Base-by-base conservation (phyloP, 352 stramenopile species). In the Phytophthora ramorum region DNA sequence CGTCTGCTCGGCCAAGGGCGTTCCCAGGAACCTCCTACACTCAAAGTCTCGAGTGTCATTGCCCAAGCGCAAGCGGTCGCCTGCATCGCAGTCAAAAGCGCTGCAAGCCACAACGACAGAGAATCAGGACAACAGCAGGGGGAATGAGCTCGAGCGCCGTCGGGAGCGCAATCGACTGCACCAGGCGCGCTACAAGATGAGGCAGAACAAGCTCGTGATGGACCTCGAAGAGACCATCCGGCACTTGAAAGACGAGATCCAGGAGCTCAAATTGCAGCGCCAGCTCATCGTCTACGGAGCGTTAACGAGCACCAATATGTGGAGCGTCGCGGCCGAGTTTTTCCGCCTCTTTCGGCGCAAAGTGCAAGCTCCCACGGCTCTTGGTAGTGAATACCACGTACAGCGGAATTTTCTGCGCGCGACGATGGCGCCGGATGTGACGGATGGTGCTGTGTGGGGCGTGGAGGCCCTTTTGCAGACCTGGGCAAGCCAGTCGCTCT, bases 281-380 rank as follows among this genome's bases (percentile, higher is more conserved):
- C 53, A 52, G 12, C 19, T 45, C 22, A 38, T 60, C 26, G 1
- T 32, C 17, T 12, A n/a, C 22, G 28, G 24, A 19, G 40, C 16
- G 0, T 38, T 37, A 2, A 45, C 41, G 12, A 35, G n/a, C 10
- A n/a, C 44, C 16, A 60, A 24, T 9, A 22, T 35, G 2, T 60
- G 53, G 53, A 60, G 45, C 6, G 41, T 60, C 2, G 53, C 41
- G 4, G 40, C 53, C 12, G 53, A 60, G 41, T 60, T 45, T 20
- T 60, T 60, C 5, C 40, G 53, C 4, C 53, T 60, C 53, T 60
- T 60, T 22, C 22, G 40, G 14, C 4, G 30, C 40, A 38, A 41
- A 26, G 28, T 54, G 1, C 37, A 58, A 40, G 3, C 37, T 20
- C 20, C 30, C 30, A 38, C 32, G 32, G 32, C 32, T 38, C 1